phyloP scores from a whole-genome alignment of 2,329 filamentous ascomycete genomes.

The Aspergillus awamori region DNA sequence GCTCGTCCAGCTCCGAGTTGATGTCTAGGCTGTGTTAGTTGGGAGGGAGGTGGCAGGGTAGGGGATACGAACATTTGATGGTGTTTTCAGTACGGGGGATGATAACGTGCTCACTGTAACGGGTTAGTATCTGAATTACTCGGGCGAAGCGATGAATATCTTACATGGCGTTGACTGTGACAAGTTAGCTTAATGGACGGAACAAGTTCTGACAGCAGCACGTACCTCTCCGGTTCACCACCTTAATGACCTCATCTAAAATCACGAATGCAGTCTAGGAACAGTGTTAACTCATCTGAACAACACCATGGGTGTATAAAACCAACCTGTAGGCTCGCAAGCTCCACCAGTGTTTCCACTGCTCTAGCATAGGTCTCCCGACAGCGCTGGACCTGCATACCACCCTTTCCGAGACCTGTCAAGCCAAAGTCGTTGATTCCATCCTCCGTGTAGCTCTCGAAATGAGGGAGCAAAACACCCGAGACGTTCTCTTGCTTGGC shows the following conservation, averaged over 20 bases:
- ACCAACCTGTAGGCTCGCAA: constrained; percentile 80
- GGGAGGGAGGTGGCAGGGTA: constrained; percentile 5
- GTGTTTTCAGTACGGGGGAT: constrained; percentile 98
- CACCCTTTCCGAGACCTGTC: constrained; percentile 93
- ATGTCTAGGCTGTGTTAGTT: constrained; percentile 63
- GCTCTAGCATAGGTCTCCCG: constrained; percentile 94
- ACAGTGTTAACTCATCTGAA: constrained; percentile 17
- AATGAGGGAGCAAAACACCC: constrained; percentile 89
- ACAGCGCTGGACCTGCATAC: constrained; percentile 93
- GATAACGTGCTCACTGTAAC: constrained; percentile 65
- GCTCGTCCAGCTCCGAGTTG: constrained; percentile 95
- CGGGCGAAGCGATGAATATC: constrained; percentile 32
- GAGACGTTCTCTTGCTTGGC: constrained; percentile 99
- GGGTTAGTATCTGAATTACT: constrained; percentile 19
- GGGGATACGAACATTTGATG: constrained; percentile 75
- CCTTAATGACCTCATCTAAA: constrained; percentile 97
- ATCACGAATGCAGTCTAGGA: constrained; percentile 89
- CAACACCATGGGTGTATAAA: not conserved
- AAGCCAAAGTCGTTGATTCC: constrained; percentile 94
- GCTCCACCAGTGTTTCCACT: constrained; percentile 91
- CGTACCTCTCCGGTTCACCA: constrained; percentile 90
- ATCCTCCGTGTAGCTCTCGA: constrained; percentile 87
- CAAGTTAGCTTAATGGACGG: constrained; percentile 27
- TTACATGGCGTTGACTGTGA: constrained; percentile 85
- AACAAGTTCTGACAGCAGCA: constrained; percentile 8